phyloP scores from a whole-genome alignment of 306 rosid species.

The Quillaja saponaria region DNA sequence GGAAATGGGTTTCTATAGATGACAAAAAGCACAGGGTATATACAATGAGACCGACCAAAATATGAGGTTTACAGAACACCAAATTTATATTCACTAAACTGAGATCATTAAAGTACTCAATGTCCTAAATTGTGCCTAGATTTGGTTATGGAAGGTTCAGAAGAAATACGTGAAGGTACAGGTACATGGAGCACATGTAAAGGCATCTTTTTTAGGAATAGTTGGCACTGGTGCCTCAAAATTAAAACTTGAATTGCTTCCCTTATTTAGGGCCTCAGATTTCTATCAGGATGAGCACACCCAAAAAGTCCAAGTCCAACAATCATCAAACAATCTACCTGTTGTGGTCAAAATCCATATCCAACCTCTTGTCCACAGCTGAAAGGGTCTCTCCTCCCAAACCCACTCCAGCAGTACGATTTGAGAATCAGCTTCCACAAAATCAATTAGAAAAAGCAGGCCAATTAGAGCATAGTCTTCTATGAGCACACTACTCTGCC shows the following conservation, averaged over 20 bases:
- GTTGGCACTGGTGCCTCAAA: constrained; percentile 17
- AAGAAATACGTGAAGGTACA: not conserved
- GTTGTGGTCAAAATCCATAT: constrained; percentile 1
- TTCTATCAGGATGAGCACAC: constrained; percentile 18
- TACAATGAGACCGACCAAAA: too few relatives aligned
- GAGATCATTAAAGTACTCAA: too few relatives aligned
- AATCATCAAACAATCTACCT: constrained; percentile 15
- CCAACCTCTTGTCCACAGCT: not conserved
- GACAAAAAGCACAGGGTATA: too few relatives aligned
- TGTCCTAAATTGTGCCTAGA: too few relatives aligned
- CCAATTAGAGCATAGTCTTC: too few relatives aligned
- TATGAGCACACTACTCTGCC: too few relatives aligned
- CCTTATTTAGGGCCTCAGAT: not conserved
- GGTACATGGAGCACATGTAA: not conserved
- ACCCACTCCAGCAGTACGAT: not conserved
- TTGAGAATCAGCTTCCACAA: not conserved
- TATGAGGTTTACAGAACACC: too few relatives aligned
- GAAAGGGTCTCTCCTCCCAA: not conserved
- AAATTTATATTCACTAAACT: too few relatives aligned
- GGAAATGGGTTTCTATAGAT: too few relatives aligned
- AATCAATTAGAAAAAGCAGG: too few relatives aligned
- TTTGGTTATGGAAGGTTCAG: too few relatives aligned
- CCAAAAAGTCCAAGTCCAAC: constrained; percentile 19
- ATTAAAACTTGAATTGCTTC: not conserved
- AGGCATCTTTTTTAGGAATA: constrained; percentile 6